A percentile compares a stretch with the other conserved stretches of the same genome.
These are phyloP conservation scores for Blastobotrys persicus DNA, from an alignment of 1,139 yeast genomes.

Conservation along the genomic window DNA sequence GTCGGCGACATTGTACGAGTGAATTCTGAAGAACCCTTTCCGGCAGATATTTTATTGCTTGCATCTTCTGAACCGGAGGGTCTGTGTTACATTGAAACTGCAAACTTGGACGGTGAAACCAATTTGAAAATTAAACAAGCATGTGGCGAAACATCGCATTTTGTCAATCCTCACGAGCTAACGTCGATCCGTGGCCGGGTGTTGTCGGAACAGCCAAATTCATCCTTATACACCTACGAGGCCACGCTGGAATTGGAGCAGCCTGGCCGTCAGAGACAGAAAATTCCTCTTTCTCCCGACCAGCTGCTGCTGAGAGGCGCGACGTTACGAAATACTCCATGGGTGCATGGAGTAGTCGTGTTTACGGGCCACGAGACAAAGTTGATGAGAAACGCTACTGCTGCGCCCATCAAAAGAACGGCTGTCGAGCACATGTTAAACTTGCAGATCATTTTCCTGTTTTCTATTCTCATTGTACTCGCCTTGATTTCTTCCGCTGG, in stretches of 20 bases:
- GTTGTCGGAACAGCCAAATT: constrained; percentile 88
- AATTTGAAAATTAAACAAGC: constrained; percentile 94
- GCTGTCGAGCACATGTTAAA: constrained; percentile 96
- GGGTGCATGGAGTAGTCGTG: constrained; percentile 91
- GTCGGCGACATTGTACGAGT: constrained; percentile 93
- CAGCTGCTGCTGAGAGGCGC: constrained; percentile 94
- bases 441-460: constrained; percentile 83
- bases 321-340: constrained; percentile 86
- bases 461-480: constrained; percentile 71
- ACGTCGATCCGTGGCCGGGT: constrained; percentile 54
- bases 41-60: constrained; percentile 83
- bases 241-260: constrained; percentile 72
- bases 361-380: constrained; percentile 99
- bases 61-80: constrained; percentile 98
- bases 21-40: constrained; percentile 84
- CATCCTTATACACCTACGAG: constrained; percentile 90
- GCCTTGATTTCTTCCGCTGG: constrained; percentile 84
- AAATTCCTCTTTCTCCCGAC: constrained; percentile 78
- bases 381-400: constrained; percentile 97
- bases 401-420: constrained; percentile 95
- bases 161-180: constrained; percentile 68
- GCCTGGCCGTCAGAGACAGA: constrained; percentile 33
- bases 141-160: constrained; percentile 66
- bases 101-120: constrained; percentile 97
- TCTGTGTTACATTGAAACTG: constrained; percentile 93